Conservation (phyloP, 2,329 filamentous ascomycete species). For the Cladorrhinum sp. region DNA sequence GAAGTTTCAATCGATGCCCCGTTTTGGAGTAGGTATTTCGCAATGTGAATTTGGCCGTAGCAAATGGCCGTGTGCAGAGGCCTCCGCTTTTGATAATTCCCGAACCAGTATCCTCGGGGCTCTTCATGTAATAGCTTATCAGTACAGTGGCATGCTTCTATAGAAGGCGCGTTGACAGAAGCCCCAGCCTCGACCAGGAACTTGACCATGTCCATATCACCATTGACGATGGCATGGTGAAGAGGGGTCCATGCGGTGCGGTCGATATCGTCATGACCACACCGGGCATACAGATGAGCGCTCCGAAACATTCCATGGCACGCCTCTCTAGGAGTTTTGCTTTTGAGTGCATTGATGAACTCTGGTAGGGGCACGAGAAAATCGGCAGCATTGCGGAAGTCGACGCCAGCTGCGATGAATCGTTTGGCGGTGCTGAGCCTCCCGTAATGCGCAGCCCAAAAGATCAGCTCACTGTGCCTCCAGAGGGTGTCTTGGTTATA, state of each 20-base stretch:
- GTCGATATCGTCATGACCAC: too few relatives aligned
- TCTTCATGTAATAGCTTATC: background rate
- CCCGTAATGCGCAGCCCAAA: constrained; percentile 12
- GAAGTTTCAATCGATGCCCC: background rate
- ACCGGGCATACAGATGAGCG: too few relatives aligned
- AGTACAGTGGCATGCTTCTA: background rate
- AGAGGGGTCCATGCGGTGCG: too few relatives aligned
- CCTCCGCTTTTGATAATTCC: too few relatives aligned
- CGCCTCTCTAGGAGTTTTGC: too few relatives aligned
- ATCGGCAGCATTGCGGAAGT: too few relatives aligned
- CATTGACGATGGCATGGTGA: constrained; percentile 8
- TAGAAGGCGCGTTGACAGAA: background rate
- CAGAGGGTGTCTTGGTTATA: background rate
- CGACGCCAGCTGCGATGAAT: constrained; percentile 6
- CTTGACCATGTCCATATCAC: constrained; percentile 2
- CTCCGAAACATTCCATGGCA: too few relatives aligned
- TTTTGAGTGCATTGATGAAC: too few relatives aligned
- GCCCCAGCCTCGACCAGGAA: constrained; percentile 3
- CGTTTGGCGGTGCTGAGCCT: constrained; percentile 4
- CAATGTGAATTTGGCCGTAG: background rate
- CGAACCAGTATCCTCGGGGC: too few relatives aligned
- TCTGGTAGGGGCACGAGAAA: too few relatives aligned
- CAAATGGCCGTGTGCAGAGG: constrained; percentile 13
- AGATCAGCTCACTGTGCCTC: constrained; percentile 9
- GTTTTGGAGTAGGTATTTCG: constrained; percentile 5